Evolutionary conservation across 352 stramenopile genomes (phyloP).

Genomic region (Pythium sukuiense): DNA sequence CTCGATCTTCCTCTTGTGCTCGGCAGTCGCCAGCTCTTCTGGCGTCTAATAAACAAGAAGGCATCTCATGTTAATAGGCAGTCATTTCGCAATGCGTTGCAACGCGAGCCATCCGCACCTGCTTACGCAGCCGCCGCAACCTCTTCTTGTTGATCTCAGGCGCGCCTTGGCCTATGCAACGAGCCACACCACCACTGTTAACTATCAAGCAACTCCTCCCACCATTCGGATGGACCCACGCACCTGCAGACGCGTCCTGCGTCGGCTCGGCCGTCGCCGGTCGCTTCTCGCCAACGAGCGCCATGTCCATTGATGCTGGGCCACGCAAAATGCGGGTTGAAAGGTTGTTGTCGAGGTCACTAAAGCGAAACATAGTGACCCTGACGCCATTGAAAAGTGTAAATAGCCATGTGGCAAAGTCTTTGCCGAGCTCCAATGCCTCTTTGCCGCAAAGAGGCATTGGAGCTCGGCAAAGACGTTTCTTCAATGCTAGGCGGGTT

Average conservation of each 20-base stretch:
- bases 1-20: conserved; percentile 43
- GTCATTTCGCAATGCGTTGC: neutral
- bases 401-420: neutral
- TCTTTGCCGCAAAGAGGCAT: no score
- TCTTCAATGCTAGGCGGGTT: neutral
- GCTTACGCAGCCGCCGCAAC: conserved; percentile 13
- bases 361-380: conserved; percentile 1
- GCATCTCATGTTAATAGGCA: neutral
- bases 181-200: neutral
- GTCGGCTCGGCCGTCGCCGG: neutral
- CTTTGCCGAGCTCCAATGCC: no score
- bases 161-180: neutral
- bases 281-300: conserved; percentile 18
- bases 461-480: no score
- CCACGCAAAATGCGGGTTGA: neutral
- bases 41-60: conserved; percentile 4
- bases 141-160: conserved; percentile 21
- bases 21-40: conserved; percentile 13
- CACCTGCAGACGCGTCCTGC: conserved; percentile 6
- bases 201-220: neutral
- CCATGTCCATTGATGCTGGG: conserved; percentile 18
- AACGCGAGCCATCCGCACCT: neutral
- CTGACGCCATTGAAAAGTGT: conserved; percentile 4
- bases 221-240: neutral
- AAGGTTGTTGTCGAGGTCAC: neutral